A percentile compares a stretch with the other conserved stretches of the same genome.
Conservation (phyloP, 2,329 filamentous ascomycete species). For the Fusarium armeniacum region DNA sequence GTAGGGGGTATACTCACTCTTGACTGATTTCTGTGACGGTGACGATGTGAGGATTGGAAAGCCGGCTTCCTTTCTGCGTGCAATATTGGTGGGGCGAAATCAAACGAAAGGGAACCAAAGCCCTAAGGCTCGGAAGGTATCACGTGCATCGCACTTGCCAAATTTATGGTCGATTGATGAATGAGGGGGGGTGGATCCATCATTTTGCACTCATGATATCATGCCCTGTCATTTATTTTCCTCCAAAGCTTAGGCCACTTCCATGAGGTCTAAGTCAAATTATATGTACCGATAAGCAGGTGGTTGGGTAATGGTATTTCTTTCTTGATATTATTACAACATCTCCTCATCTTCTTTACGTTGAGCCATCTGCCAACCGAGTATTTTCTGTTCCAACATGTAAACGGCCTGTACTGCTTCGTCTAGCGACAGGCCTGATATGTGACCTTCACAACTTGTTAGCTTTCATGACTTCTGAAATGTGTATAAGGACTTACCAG, state of each 20-base stretch:
- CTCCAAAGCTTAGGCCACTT: not conserved
- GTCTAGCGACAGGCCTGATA: constrained; percentile 54
- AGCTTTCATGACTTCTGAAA: constrained; percentile 13
- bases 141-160: constrained; percentile 48
- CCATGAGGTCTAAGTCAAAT: not conserved
- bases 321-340: not conserved
- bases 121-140: constrained; percentile 52
- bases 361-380: constrained; percentile 52
- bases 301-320: constrained; percentile 1
- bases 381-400: constrained; percentile 56
- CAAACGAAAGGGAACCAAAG: constrained; percentile 50
- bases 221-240: constrained; percentile 9
- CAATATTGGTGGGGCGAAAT: constrained; percentile 62
- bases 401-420: constrained; percentile 56
- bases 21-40: constrained; percentile 67
- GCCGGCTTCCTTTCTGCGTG: constrained; percentile 53
- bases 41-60: constrained; percentile 59
- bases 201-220: constrained; percentile 24
- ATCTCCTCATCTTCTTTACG: constrained; percentile 11
- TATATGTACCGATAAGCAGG: too few relatives aligned
- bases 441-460: constrained; percentile 46
- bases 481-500: constrained; percentile 47
- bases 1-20: constrained; percentile 65
- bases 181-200: constrained; percentile 16
- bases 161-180: not conserved